phyloP scores from a whole-genome alignment of 208 protist genomes.

The Acanthamoeba healyi region DNA sequence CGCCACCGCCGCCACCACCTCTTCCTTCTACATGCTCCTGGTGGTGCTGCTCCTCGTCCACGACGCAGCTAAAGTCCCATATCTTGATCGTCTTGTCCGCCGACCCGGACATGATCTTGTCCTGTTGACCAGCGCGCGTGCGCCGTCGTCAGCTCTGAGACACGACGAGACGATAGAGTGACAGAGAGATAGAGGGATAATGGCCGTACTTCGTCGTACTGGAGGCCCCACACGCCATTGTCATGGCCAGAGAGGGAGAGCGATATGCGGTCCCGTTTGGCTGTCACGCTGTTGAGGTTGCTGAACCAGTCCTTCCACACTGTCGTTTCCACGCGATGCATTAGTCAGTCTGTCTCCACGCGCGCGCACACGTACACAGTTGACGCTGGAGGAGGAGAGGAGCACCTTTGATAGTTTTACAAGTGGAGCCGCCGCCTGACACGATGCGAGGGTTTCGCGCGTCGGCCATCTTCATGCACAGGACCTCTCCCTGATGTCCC shows the following conservation, averaged over 20 bases:
- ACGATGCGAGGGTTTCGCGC: slow-evolving; percentile 25
- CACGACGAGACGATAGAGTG: background rate
- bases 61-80: slow-evolving; percentile 42
- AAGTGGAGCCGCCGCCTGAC: slow-evolving; percentile 40
- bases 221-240: slow-evolving; percentile 46
- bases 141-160: background rate
- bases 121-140: background rate
- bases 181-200: background rate
- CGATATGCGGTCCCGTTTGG: background rate
- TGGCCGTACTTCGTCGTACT: slow-evolving; percentile 27
- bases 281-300: background rate
- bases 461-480: slow-evolving; percentile 50
- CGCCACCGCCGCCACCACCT: background rate
- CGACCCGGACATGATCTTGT: slow-evolving; percentile 52
- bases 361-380: background rate
- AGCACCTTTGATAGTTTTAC: slow-evolving; percentile 54
- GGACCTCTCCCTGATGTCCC: slow-evolving; percentile 44
- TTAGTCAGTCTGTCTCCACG: no score
- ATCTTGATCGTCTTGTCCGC: slow-evolving; percentile 63
- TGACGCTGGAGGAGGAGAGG: background rate
- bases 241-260: background rate
- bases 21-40: slow-evolving; percentile 9
- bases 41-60: background rate
- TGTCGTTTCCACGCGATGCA: background rate
- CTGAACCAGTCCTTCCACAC: slow-evolving; percentile 42